Evolutionary conservation across 1,139 yeast species (phyloP), one percentile per base, ranked within the genome.

Genomic region (Trichomonascaceae sp.): DNA sequence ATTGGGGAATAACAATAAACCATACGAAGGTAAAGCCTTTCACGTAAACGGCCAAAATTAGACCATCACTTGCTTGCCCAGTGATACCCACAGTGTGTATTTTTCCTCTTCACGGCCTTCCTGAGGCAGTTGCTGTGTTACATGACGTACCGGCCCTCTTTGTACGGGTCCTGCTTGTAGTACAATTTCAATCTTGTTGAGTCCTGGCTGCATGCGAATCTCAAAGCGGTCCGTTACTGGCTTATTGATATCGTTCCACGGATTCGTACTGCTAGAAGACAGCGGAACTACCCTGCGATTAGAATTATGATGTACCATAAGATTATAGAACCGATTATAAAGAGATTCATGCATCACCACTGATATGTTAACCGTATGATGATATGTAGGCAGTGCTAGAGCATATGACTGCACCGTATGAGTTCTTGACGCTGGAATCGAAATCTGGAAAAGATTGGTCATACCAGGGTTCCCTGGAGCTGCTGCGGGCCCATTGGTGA

Each of bases 341-440:
- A 70, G 56, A n/a, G 59, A 55, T 41, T 62, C 61, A 58, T 69
- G 63, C 41, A 71, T 59, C 41, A 58, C 58, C 15, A 67, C 65
- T 8, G 63, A 56, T 39, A 71, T 54, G 39, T 63, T 60, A 53
- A 71, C 53, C 8, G 67, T 61, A 32, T 63, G 63, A 55, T 70
- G 74, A 57, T 64, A 66, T 30, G 63, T 50, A 2, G 74, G 70
- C 47, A 70, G 58, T 5, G 68, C 59, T 24, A 70, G 59, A n/a
- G 70, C 55, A 50, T 57, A 67, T 2, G 70, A 60, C 45, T 66
- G 68, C 45, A 66, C 60, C 4, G 60, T 60, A 49, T 62, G 65
- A 18, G 56, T 58, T 15, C 61, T 59, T 5, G 71, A 63, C 3
- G 72, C 70, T 13, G 71, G 67, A 17, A 66, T 55, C 13, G 56